A percentile compares a stretch with the other conserved stretches of the same genome.
Evolutionary conservation across 202 grass and related monocot genomes (phyloP).

Genomic region (Tripidium arundinaceum): DNA sequence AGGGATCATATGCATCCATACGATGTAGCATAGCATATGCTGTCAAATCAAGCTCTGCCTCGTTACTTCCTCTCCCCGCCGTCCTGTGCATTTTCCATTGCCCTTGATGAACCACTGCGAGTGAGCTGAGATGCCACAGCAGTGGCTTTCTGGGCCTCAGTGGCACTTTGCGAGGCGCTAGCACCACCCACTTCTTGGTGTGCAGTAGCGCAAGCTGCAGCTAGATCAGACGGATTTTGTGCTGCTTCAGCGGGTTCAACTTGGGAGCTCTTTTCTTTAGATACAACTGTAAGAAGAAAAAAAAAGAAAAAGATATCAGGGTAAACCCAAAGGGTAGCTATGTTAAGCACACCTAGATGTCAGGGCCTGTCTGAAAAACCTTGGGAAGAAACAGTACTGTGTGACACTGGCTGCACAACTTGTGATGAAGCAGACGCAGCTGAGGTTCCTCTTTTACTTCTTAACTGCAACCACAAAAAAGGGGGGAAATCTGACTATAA

Average conservation of each 20-base stretch:
- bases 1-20: neutral
- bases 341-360: neutral
- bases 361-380: constrained; percentile 1
- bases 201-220: neutral
- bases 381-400: constrained; percentile 26
- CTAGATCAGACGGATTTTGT: constrained; percentile 24
- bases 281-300: constrained; percentile 14
- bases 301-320: constrained; percentile 2
- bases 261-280: constrained; percentile 43
- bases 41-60: neutral
- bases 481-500: neutral
- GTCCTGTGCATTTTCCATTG: constrained; percentile 39
- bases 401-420: constrained; percentile 24
- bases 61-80: neutral
- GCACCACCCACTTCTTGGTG: constrained; percentile 19
- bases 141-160: constrained; percentile 40
- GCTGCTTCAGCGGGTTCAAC: constrained; percentile 41
- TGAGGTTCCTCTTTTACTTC: constrained; percentile 58
- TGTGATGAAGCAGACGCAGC: constrained; percentile 24
- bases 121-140: constrained; percentile 30
- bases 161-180: neutral
- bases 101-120: constrained; percentile 34
- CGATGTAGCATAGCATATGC: neutral
- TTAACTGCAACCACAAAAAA: constrained; percentile 36
- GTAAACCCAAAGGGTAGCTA: neutral